phyloP scores from a whole-genome alignment of 73 alveolate species.

The Loxodes magnus region DNA sequence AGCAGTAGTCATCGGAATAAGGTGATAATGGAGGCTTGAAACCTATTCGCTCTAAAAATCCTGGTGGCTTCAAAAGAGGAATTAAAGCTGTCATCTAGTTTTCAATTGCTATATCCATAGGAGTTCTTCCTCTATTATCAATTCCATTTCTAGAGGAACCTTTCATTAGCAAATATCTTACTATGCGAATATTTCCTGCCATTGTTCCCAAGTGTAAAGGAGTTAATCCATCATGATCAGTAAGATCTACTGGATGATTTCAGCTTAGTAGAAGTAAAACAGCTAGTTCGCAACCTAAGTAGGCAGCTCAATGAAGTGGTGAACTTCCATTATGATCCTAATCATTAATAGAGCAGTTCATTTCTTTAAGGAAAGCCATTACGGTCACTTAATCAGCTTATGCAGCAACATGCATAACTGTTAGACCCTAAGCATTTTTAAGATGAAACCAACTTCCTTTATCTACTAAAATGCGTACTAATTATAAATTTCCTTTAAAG shows the following conservation, averaged over 20 bases:
- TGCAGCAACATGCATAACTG: conserved; percentile 86
- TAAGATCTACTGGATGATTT: conserved; percentile 26
- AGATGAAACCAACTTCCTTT: conserved; percentile 8
- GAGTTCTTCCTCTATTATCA: conserved; percentile 41
- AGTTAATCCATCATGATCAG: conserved; percentile 37
- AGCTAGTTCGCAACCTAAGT: conserved; percentile 58
- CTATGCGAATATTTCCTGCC: conserved; percentile 40
- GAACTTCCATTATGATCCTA: conserved; percentile 63
- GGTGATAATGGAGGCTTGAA: conserved; percentile 9
- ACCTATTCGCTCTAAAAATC: not conserved
- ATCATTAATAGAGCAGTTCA: conserved; percentile 33
- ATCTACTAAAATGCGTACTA: not conserved
- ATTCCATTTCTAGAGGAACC: conserved; percentile 46
- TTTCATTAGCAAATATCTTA: conserved; percentile 37
- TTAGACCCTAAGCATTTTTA: conserved; percentile 40
- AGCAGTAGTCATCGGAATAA: not conserved
- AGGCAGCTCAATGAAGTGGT: conserved; percentile 97
- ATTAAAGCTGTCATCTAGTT: conserved; percentile 2
- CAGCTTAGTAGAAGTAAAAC: conserved; percentile 52
- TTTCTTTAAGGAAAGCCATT: conserved; percentile 38
- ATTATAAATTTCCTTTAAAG: conserved; percentile 8
- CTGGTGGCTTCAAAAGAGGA: conserved; percentile 1
- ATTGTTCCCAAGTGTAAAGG: conserved; percentile 47
- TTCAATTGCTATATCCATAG: conserved; percentile 38
- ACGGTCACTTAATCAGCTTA: conserved; percentile 77